Percentiles rank a stretch among this genome's conserved stretches.
Conservation (phyloP, 768 basidiomycete species). For the Grammothele lineata region DNA sequence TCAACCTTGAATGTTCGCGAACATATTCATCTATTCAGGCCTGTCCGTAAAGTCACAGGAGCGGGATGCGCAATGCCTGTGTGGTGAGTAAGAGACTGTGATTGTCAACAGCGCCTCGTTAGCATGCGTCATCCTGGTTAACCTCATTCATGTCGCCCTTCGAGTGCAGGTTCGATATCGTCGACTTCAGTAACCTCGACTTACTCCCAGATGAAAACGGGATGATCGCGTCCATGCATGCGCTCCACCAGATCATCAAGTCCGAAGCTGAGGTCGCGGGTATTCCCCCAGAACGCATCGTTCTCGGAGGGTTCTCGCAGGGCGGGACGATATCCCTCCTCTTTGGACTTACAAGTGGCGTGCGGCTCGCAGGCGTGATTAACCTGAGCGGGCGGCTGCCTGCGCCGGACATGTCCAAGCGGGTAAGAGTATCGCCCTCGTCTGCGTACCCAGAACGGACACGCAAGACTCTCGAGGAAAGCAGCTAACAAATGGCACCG, state of each 20-base stretch:
- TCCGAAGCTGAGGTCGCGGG: conserved; percentile 72
- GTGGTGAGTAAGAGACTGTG: conserved; percentile 63
- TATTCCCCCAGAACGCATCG: conserved; percentile 63
- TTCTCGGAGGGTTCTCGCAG: conserved; percentile 88
- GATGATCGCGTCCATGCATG: conserved; percentile 60
- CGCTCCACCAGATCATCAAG: conserved; percentile 66
- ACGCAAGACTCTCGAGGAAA: too few relatives aligned
- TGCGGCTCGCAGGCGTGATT: conserved; percentile 67
- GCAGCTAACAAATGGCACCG: background rate
- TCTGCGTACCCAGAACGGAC: too few relatives aligned
- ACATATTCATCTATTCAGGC: conserved; percentile 31
- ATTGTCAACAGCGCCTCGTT: too few relatives aligned
- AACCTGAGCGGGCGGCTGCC: conserved; percentile 81
- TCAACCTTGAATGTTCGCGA: too few relatives aligned
- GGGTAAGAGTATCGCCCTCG: too few relatives aligned
- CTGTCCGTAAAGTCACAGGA: conserved; percentile 59
- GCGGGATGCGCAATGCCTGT: conserved; percentile 75
- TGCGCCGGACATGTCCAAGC: conserved; percentile 57
- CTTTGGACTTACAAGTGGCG: conserved; percentile 61
- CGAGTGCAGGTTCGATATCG: conserved; percentile 77
- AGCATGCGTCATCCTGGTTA: too few relatives aligned
- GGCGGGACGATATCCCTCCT: conserved; percentile 79
- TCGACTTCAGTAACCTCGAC: conserved; percentile 30
- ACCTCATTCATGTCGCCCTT: too few relatives aligned
- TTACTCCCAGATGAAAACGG: conserved; percentile 67